A percentile compares a stretch with the other conserved stretches of the same genome.
phyloP scores from a whole-genome alignment of 2,329 filamentous ascomycete species.

The Aspergillus fijiensis region DNA sequence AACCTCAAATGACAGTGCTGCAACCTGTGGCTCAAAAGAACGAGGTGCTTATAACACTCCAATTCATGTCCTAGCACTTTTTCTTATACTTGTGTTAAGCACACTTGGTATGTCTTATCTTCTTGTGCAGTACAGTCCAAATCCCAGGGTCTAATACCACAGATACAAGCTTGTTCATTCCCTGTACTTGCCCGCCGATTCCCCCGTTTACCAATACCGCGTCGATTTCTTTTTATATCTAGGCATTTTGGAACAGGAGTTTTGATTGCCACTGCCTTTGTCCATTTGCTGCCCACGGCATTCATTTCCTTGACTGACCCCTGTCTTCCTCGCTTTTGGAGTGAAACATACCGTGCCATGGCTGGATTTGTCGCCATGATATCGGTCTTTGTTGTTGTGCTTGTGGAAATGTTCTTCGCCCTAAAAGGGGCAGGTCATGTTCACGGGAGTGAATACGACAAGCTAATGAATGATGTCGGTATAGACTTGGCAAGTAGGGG shows the following conservation, averaged over 20 bases:
- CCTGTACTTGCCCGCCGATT: constrained; percentile 61
- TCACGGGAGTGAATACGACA: constrained; percentile 56
- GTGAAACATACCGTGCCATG: constrained; percentile 72
- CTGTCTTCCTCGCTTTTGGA: constrained; percentile 77
- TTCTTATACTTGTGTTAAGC: constrained; percentile 61
- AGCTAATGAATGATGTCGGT: constrained; percentile 35
- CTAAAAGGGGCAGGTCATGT: constrained; percentile 63
- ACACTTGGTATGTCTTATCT: constrained; percentile 36
- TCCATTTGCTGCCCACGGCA: constrained; percentile 62
- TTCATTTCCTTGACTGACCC: constrained; percentile 61
- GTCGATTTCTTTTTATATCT: constrained; percentile 58
- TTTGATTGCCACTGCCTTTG: constrained; percentile 58
- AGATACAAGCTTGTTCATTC: constrained; percentile 58
- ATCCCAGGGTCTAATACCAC: constrained; percentile 10
- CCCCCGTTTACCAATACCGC: constrained; percentile 59
- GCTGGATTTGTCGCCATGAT: constrained; percentile 80
- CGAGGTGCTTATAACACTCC: constrained; percentile 60
- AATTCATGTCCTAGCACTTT: constrained; percentile 66
- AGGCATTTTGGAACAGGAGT: constrained; percentile 61
- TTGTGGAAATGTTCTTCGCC: constrained; percentile 85
- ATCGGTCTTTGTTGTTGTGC: constrained; percentile 77
- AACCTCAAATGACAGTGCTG: constrained; percentile 21
- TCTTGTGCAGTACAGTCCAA: not conserved
- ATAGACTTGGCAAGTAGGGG: constrained; percentile 21
- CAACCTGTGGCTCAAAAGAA: constrained; percentile 38